Conservation (phyloP, 257 asterid species). For the Rhazya stricta region DNA sequence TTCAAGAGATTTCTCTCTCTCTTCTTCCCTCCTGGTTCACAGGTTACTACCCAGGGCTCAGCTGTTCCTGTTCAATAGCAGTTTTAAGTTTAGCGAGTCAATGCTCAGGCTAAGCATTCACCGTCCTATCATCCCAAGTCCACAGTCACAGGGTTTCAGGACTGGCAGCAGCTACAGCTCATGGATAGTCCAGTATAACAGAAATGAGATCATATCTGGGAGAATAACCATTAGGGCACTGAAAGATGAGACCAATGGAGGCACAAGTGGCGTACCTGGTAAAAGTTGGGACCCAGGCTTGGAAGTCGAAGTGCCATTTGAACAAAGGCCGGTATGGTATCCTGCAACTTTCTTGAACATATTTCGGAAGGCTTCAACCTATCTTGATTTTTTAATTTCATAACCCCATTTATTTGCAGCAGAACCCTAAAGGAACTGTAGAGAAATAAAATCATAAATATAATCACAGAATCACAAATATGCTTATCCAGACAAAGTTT, state of each 20-base stretch:
- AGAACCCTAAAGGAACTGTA: not conserved
- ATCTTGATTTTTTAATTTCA: not conserved
- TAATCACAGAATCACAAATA: not conserved
- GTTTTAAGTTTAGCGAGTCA: not conserved
- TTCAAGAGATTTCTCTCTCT: not conserved
- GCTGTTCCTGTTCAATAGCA: not conserved
- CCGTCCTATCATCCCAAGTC: slow-evolving; percentile 35
- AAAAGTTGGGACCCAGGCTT: slow-evolving; percentile 80
- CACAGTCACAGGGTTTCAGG: slow-evolving; percentile 24
- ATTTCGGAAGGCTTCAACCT: not conserved
- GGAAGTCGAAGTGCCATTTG: slow-evolving; percentile 82
- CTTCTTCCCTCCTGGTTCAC: slow-evolving; percentile 18
- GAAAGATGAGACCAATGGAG: slow-evolving; percentile 64
- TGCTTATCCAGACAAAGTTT: not conserved
- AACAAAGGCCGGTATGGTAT: slow-evolving; percentile 73
- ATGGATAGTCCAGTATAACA: slow-evolving; percentile 29
- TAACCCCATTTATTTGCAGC: not conserved
- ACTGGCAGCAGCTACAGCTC: slow-evolving; percentile 24
- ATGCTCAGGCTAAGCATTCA: slow-evolving; percentile 48
- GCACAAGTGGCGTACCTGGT: slow-evolving; percentile 50
- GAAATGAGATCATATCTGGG: slow-evolving; percentile 20
- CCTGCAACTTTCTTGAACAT: slow-evolving; percentile 2
- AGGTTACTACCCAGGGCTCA: not conserved
- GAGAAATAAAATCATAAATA: not conserved
- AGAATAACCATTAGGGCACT: slow-evolving; percentile 47